Evolutionary conservation across 2,329 filamentous ascomycete species (phyloP), one percentile per base, ranked within the genome.

Genomic region (Aspergillus latus): DNA sequence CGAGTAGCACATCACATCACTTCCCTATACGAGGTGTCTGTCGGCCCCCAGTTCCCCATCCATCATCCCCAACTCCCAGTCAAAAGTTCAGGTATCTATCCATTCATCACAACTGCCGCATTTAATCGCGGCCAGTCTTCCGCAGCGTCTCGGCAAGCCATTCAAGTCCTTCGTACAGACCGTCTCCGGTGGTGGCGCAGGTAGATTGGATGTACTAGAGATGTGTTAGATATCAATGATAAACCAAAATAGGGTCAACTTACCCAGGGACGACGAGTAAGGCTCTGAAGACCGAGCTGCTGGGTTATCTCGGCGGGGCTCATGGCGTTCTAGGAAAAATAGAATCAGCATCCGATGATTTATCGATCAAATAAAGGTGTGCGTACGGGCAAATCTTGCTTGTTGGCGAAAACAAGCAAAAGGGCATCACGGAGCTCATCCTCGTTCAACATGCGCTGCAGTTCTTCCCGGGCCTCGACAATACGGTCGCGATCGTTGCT

Each of bases 231-330:
- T 21, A 21, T 37, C 1, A 34, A 36, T 15, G 37, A 32, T 37
- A 36, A 10, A 16, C 11, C 2, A 45, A 21, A 4, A 64, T 9
- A 51, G 21, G 21, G 21, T 21, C 21, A 21, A 21, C 21, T 21
- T 92, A 99, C 94, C 94, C 94, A 99, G 73, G 91, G 89, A 78
- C 94, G 92, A 84, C 96, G 91, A 85, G 92, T 91, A 86, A 99
- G 84, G 82, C 90, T 95, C 88, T 97, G 93, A 73, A 99, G 92
- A 75, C 94, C 94, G 79, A 99, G 91, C 88, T 97, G 97, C 83
- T 99, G 93, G 79, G 94, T 99, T 79, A 99, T 97, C 84, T 99
- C 94, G 74, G 94, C 93, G 73, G 94, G 93, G 81, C 96, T 97
- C 94, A 97, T 97, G 80, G 94, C 94, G 76, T 97, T 97, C 92